A percentile compares a stretch with the other conserved stretches of the same genome.
Evolutionary conservation across 148 eudicot genomes (phyloP).

Genomic region (Agrostemma githago): DNA sequence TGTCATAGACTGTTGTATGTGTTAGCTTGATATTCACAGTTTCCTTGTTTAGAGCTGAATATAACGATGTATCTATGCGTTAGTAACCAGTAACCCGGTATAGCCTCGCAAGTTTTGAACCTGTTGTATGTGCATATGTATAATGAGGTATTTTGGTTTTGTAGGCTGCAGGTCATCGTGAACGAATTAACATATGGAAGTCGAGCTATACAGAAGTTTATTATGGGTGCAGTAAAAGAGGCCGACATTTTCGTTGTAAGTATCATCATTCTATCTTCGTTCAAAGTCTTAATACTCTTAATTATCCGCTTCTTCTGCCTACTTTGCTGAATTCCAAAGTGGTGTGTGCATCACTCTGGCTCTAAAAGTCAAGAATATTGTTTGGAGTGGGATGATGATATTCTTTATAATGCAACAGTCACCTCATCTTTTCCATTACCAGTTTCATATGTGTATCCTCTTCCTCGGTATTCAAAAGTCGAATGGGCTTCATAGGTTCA

Average conservation of each 20-base stretch:
- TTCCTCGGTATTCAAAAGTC: background rate
- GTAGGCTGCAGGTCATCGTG: slow-evolving; percentile 10
- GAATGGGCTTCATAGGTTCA: background rate
- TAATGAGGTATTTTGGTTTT: slow-evolving; percentile 19
- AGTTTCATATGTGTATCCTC: background rate
- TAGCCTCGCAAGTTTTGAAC: background rate
- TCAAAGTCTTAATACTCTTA: background rate
- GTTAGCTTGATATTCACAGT: background rate
- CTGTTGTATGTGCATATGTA: background rate
- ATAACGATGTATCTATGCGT: too few species aligned
- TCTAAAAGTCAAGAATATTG: background rate
- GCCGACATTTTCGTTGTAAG: slow-evolving; percentile 71
- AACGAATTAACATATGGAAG: slow-evolving; percentile 16
- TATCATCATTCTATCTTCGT: slow-evolving; percentile 17
- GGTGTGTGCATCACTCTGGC: background rate
- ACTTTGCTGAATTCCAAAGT: background rate
- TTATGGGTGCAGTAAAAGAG: slow-evolving; percentile 90
- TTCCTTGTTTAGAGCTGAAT: slow-evolving; percentile 16
- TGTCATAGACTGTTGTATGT: background rate
- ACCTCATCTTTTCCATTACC: background rate
- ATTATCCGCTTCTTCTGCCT: background rate
- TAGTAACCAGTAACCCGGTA: background rate
- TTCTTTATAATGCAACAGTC: background rate
- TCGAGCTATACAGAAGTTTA: slow-evolving; percentile 35
- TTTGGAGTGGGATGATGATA: background rate